A percentile compares a stretch with the other conserved stretches of the same genome.
Conservation (phyloP, 2,329 filamentous ascomycete species). For the Talaromyces marneffei region DNA sequence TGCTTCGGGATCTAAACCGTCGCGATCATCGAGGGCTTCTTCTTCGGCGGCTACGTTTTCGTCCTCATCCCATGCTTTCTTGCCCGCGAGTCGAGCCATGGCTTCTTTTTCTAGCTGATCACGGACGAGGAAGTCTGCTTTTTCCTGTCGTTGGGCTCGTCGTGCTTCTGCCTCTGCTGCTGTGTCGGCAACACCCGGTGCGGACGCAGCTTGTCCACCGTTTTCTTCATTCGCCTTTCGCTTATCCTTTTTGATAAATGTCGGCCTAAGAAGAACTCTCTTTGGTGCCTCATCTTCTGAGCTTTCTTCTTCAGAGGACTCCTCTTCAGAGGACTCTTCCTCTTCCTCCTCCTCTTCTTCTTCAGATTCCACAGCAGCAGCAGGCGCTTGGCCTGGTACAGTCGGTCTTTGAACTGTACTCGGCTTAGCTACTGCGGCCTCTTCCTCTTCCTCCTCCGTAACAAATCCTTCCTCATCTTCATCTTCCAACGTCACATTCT, state of each 20-base stretch:
- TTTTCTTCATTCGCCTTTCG: conserved; percentile 40
- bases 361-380: conserved; percentile 38
- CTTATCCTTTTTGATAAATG: conserved; percentile 60
- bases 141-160: conserved; percentile 56
- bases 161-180: conserved; percentile 40
- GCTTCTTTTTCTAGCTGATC: conserved; percentile 81
- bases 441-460: conserved; percentile 48
- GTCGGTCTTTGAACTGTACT: conserved; percentile 15
- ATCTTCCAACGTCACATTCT: conserved; percentile 36
- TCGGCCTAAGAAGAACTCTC: conserved; percentile 57
- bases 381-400: conserved; percentile 26
- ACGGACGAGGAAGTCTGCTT: conserved; percentile 74
- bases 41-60: conserved; percentile 57
- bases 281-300: conserved; percentile 54
- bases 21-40: conserved; percentile 79
- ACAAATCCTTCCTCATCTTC: conserved; percentile 56
- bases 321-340: conserved; percentile 33
- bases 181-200: conserved; percentile 21
- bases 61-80: conserved; percentile 77
- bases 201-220: conserved; percentile 19
- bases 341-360: conserved; percentile 55
- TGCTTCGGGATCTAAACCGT: conserved; percentile 77
- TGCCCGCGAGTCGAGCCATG: conserved; percentile 65
- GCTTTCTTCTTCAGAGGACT: conserved; percentile 51
- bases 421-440: conserved; percentile 21